Conservation (phyloP, 2,329 filamentous ascomycete genomes). For the Beauveria asiatica region DNA sequence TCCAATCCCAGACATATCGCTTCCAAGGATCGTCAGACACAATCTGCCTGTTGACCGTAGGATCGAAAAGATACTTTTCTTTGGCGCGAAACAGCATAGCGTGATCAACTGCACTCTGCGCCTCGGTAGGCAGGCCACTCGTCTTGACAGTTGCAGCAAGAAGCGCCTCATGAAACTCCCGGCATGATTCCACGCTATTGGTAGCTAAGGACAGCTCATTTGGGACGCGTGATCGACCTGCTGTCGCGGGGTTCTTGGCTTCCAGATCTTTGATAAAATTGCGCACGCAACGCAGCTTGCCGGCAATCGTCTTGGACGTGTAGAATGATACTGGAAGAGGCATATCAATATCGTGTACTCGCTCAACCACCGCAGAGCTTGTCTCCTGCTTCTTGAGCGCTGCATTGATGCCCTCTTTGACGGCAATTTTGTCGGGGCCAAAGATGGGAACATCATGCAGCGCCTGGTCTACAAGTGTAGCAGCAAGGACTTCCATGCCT, state of each 20-base stretch:
- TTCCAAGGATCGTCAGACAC: conserved; percentile 65
- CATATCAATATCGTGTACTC: conserved; percentile 27
- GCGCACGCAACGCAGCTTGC: conserved; percentile 41
- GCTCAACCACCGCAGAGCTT: conserved; percentile 26
- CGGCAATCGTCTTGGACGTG: conserved; percentile 34
- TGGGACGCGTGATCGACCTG: conserved; percentile 15
- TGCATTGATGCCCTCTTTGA: conserved; percentile 33
- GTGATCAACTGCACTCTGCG: conserved; percentile 46
- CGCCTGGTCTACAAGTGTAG: conserved; percentile 44
- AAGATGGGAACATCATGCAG: conserved; percentile 49
- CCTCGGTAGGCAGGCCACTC: conserved; percentile 40
- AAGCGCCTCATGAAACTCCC: conserved; percentile 49
- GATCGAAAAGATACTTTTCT: conserved; percentile 57
- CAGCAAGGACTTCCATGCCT: conserved; percentile 42
- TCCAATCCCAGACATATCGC: conserved; percentile 71
- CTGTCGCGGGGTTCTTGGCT: conserved; percentile 21
- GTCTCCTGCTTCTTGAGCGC: conserved; percentile 29
- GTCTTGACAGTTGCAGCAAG: conserved; percentile 36
- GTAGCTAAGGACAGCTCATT: conserved; percentile 30
- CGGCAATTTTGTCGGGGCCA: conserved; percentile 38
- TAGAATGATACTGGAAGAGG: conserved; percentile 34
- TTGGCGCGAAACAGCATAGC: conserved; percentile 51
- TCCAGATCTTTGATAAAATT: conserved; percentile 24
- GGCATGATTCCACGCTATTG: conserved; percentile 37
- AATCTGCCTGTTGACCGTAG: conserved; percentile 55